Base-by-base conservation (phyloP, 192 early-diverging fungal genomes). In the Podila clonocystis region DNA sequence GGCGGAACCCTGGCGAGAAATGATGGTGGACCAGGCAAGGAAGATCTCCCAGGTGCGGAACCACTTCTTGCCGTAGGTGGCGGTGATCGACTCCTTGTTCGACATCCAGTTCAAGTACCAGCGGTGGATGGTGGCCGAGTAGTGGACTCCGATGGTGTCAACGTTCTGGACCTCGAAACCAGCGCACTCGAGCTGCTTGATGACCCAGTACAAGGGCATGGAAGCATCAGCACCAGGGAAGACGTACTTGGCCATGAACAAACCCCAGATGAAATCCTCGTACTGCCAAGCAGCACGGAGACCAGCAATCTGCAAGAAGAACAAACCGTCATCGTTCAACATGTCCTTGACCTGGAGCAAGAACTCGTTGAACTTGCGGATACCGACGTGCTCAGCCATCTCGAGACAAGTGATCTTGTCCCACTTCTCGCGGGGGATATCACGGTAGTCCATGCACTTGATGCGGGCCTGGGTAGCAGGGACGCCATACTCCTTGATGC, bases 61-160 rank as follows among this genome's bases (percentile, higher is more conserved):
- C 95, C 94, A 95, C 70, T 92, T 91, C 76, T 94, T 92, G 62
- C 96, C 96, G 68, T 99, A 99, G 78, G 89, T 91, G 62, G 85
- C 89, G 38, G 89, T 84, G 60, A 99, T 93, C 67, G 86, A 71
- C 41, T 94, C 96, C 88, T 93, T 92, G 91, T 97, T 98, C 69
- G 91, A 84, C 90, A 97, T 89, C 97, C 97, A 99, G 93, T 99
- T 99, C 76, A 92, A 78, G 91, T 99, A 99, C 97, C 97, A 99
- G 74, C 92, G 90, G 83, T 91, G 89, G 68, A 99, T 91, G 49
- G 97, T 99, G 33, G 93, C 93, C 62, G 96, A 97, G 91, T 99
- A 99, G 87, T 99, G 97, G 48, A 98, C 93, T 65, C 97, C 97
- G 20, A 99, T 89, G 30, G 96, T 99, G 65, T 97, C 95, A 60